Conservation (phyloP, 768 basidiomycete species). For the Phanerochaete carnosa region DNA sequence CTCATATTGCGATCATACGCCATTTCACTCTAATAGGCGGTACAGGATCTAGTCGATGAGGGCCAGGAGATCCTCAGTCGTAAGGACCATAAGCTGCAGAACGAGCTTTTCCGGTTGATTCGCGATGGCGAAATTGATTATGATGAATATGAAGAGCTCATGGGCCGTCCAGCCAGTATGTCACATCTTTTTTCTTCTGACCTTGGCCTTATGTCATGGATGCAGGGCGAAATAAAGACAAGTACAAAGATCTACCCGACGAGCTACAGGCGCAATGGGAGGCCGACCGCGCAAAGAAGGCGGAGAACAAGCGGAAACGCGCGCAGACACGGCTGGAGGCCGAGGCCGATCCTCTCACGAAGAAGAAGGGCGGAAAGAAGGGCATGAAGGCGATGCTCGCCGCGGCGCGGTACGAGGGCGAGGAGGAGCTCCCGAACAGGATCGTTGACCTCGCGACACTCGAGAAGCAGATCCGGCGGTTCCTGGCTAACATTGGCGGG, state of each 20-base stretch:
- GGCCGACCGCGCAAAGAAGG: conserved; percentile 81
- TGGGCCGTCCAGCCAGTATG: conserved; percentile 49
- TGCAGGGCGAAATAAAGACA: conserved; percentile 47
- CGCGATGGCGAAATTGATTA: conserved; percentile 46
- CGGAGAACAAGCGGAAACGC: conserved; percentile 65
- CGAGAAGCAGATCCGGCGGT: conserved; percentile 65
- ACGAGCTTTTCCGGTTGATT: conserved; percentile 59
- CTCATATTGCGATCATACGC: neutral
- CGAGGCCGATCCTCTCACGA: conserved; percentile 59
- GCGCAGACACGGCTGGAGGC: conserved; percentile 49
- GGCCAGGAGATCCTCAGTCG: conserved; percentile 46
- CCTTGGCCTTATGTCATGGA: conserved; percentile 15
- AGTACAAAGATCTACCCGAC: conserved; percentile 46
- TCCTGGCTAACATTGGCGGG: conserved; percentile 55
- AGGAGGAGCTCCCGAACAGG: conserved; percentile 41
- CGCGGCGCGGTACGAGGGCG: conserved; percentile 48
- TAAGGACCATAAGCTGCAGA: conserved; percentile 45
- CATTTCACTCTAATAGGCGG: neutral
- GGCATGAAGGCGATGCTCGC: conserved; percentile 65
- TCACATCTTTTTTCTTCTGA: neutral
- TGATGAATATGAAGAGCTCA: conserved; percentile 28
- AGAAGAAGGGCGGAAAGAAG: conserved; percentile 66
- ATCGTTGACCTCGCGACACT: conserved; percentile 67
- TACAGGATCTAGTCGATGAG: conserved; percentile 59
- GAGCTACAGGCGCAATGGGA: conserved; percentile 72